Percentiles rank a stretch among this genome's conserved stretches.
These are phyloP conservation scores for Lactarius sp. DNA, from an alignment of 768 basidiomycete genomes.

Conservation along the genomic window DNA sequence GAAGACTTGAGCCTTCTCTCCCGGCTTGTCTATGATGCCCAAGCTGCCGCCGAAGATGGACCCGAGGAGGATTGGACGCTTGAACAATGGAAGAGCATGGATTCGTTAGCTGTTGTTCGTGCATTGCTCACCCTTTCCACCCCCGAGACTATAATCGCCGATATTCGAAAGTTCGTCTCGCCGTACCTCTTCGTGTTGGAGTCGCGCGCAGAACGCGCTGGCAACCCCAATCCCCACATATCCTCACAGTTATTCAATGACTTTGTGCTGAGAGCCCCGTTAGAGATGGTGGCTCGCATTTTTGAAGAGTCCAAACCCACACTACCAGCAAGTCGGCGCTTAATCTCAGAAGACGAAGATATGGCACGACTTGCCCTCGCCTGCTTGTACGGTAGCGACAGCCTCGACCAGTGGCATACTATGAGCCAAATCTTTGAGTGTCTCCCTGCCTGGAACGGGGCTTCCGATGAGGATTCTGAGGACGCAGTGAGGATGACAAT, in stretches of 20 bases:
- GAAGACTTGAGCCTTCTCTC: slow-evolving; percentile 89
- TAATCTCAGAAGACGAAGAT: slow-evolving; percentile 78
- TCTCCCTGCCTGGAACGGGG: slow-evolving; percentile 82
- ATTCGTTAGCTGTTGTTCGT: slow-evolving; percentile 56
- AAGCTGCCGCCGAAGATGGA: slow-evolving; percentile 41
- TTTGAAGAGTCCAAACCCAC: slow-evolving; percentile 94
- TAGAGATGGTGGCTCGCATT: slow-evolving; percentile 65
- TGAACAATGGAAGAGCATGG: slow-evolving; percentile 63
- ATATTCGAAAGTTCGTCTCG: slow-evolving; percentile 74
- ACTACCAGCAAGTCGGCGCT: slow-evolving; percentile 57
- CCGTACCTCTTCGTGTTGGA: slow-evolving; percentile 94
- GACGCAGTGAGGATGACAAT: slow-evolving; percentile 83
- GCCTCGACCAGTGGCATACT: slow-evolving; percentile 64
- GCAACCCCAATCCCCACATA: slow-evolving; percentile 62
- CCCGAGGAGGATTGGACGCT: slow-evolving; percentile 70
- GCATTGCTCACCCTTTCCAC: slow-evolving; percentile 77
- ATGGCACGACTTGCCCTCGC: slow-evolving; percentile 84
- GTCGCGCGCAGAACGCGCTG: slow-evolving; percentile 76
- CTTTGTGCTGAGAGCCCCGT: slow-evolving; percentile 61
- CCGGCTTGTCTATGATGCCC: slow-evolving; percentile 79
- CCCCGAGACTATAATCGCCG: slow-evolving; percentile 54
- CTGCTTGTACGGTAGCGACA: slow-evolving; percentile 78
- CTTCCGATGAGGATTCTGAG: slow-evolving; percentile 52
- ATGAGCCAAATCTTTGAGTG: slow-evolving; percentile 97
- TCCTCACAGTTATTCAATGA: slow-evolving; percentile 63